Conservation (phyloP, 1,284 basidiomycete species). For the Austroboletus niveus region DNA sequence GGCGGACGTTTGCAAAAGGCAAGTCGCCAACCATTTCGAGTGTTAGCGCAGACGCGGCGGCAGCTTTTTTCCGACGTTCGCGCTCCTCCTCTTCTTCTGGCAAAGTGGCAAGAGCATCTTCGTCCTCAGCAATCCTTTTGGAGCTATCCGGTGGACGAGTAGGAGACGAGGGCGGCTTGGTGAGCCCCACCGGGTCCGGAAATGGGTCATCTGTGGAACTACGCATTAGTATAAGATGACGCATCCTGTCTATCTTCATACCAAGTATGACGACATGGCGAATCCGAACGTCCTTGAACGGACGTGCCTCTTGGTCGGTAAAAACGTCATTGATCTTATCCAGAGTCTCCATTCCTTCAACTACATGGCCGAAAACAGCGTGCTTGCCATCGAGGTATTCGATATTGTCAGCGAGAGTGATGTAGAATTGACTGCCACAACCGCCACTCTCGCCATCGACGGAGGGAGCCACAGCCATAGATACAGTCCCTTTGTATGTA, state of each 20-base stretch:
- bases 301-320: constrained; percentile 84
- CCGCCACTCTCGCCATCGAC: constrained; percentile 71
- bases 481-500: constrained; percentile 83
- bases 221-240: constrained; percentile 5
- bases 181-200: constrained; percentile 77
- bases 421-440: constrained; percentile 95
- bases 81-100: constrained; percentile 84
- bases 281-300: constrained; percentile 92
- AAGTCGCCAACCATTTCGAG: constrained; percentile 99
- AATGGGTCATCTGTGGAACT: constrained; percentile 83
- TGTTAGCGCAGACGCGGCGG: constrained; percentile 90
- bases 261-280: constrained; percentile 91
- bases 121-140: constrained; percentile 88
- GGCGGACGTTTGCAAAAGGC: constrained; percentile 96
- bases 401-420: constrained; percentile 88
- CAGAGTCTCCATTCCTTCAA: constrained; percentile 91
- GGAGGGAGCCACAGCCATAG: constrained; percentile 88
- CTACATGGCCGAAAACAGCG: constrained; percentile 92
- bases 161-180: constrained; percentile 76
- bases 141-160: constrained; percentile 79
- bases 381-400: constrained; percentile 97
- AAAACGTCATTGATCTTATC: constrained; percentile 93
- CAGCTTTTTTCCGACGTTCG: constrained; percentile 78
- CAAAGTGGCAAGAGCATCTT: constrained; percentile 75
- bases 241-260: constrained; percentile 33